Evolutionary conservation across 2,329 filamentous ascomycete species (phyloP), one percentile per base, ranked within the genome.

Genomic region (Epichloe aotearoae): DNA sequence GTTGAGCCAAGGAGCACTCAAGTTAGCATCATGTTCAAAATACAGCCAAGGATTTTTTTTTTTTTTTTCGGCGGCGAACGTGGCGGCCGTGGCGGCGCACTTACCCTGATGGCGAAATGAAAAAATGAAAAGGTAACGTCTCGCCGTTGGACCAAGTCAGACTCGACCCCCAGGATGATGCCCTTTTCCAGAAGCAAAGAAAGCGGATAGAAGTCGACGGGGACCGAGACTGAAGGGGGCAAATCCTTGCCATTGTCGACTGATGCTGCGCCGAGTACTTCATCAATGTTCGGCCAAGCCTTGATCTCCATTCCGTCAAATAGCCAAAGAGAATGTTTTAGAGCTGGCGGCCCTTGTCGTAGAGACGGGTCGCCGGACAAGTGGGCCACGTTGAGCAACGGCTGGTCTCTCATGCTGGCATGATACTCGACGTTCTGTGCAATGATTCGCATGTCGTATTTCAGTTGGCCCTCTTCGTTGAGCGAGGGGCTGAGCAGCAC

Each of bases 401-500:
- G 81, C 60, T 94, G 86, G 62, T 98, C 93, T 56, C 90, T 83
- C 81, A 94, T 94, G 59, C 93, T 81, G 50, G 84, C 84, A 64
- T 95, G 96, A 61, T 93, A 97, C 65, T 98, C 93, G 40, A 97
- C 89, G 60, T 95, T 94, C 60, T 96, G 88, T 12, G 90, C 89
- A 62, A 98, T 85, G 53, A 97, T 85, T 10, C 90, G 85, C 93
- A 98, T 98, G 62, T 97, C 91, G 62, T 98, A 98, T 70, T 96
- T 97, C 48, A 96, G 75, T 58, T 89, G 85, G 5, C 87, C 86
- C 42, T 85, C 80, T 46, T 87, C 86, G 48, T 86, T 90, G 5
- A 88, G 73, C 1, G 88, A 90, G 1, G 93, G 91, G 56, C 94
- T 88, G 46, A 98, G 75, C 38, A 97, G 72, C 11, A 97, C 93